Evolutionary conservation across 2,329 filamentous ascomycete genomes (phyloP).

Genomic region (Colletotrichum higginsianum): DNA sequence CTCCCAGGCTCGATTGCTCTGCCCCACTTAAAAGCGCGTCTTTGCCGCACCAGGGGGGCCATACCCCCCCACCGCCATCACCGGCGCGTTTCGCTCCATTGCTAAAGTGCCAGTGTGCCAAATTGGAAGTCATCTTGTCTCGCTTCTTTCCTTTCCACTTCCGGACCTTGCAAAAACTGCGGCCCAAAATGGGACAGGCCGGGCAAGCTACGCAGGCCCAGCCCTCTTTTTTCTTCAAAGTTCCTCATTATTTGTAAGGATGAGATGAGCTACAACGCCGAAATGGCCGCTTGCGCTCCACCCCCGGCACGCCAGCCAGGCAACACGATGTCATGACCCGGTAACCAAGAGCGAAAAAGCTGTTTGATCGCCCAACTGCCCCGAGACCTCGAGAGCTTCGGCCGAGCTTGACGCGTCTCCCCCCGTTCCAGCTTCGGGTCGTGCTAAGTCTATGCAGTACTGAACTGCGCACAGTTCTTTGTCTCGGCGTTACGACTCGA

Average conservation of each 20-base stretch:
- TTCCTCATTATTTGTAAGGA: conserved; percentile 19
- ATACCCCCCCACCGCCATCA: conserved; percentile 16
- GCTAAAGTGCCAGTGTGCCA: conserved; percentile 33
- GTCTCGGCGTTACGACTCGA: conserved; percentile 38
- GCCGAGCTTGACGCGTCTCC: conserved; percentile 33
- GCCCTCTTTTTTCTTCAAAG: conserved; percentile 25
- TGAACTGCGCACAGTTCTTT: not conserved
- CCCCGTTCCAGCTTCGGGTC: not conserved
- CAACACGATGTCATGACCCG: conserved; percentile 38
- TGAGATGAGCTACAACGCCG: conserved; percentile 13
- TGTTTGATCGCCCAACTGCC: not conserved
- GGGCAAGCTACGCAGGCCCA: conserved; percentile 10
- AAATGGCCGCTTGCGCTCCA: conserved; percentile 37
- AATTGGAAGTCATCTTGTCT: conserved; percentile 24
- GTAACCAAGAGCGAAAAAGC: conserved; percentile 20
- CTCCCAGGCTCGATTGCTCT: not conserved
- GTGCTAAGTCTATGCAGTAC: not conserved
- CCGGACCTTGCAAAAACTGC: conserved; percentile 21
- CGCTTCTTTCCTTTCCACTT: conserved; percentile 32
- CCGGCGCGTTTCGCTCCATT: conserved; percentile 34
- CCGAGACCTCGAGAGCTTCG: conserved; percentile 29
- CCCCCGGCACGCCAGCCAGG: conserved; percentile 17
- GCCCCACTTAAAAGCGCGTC: conserved; percentile 38
- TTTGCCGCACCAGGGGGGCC: conserved; percentile 10
- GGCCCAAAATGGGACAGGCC: conserved; percentile 23